Evolutionary conservation across 2,329 filamentous ascomycete genomes (phyloP), one percentile per base, ranked within the genome.

Genomic region (Chaetomium olivaceum): DNA sequence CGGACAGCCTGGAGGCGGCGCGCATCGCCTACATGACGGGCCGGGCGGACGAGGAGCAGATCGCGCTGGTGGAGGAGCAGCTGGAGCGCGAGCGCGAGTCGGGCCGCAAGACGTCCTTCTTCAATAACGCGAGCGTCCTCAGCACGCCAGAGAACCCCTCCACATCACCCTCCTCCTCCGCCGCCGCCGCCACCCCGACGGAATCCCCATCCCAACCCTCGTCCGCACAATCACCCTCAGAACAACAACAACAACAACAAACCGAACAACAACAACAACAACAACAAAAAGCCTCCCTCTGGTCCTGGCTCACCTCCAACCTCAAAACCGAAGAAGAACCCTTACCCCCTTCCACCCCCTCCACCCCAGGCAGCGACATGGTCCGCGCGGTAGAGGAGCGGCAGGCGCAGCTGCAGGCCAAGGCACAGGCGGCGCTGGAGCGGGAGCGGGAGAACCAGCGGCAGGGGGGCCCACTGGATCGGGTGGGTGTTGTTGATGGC

Each of bases 1-100:
- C 79, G 71, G 84, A 87, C 77, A 80, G 80, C 69, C 82, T 88
- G 63, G 81, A 84, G 69, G 80, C 81, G 68, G 85, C 85, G 59
- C 85, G 85, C 33, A 77, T 88, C 21, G 85, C 85, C 66, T 88
- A 86, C 77, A 84, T 88, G 78, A 83, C 82, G 67, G 84, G 83
- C 73, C 79, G 80, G 43, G 85, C 85, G 29, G 84, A 81, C 63
- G 80, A 83, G 54, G 84, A 85, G 56, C 85, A 88, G 75, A 79
- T 82, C 59, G 73, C 76, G 36, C 79, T 87, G 64, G 85, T 88
- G 58, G 85, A 87, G 70, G 84, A 86, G 63, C 83, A 83, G 67
- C 82, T 84, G 70, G 79, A 76, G 64, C 77, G 79, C 57, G 83
- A 83, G 64, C 78, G 80, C 66, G 74, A 77, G 60, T 73, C 74